Percentiles rank a stretch among this genome's conserved stretches.
phyloP scores from a whole-genome alignment of 78 protist genomes.

The Dictyostelium brefeldianum region DNA sequence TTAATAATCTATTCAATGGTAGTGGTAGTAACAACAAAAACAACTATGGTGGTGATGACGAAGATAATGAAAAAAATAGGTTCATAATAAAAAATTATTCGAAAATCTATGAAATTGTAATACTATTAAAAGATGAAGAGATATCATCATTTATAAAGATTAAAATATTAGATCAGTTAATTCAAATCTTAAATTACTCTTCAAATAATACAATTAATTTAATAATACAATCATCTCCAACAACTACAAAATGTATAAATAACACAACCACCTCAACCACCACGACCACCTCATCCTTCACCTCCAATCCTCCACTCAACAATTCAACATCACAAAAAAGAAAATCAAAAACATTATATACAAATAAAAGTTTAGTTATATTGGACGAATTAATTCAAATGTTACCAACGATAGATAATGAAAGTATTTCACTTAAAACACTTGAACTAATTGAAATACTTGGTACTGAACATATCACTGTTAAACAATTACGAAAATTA shows the following conservation, averaged over 20 bases:
- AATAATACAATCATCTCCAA: neutral
- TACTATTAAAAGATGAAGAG: neutral
- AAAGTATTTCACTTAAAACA: neutral
- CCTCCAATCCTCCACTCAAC: too few relatives aligned
- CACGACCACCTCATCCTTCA: neutral
- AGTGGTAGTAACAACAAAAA: neutral
- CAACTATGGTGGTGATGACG: neutral
- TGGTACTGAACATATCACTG: conserved; percentile 59
- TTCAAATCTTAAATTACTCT: neutral
- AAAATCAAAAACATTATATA: conserved; percentile 43
- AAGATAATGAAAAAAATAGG: neutral
- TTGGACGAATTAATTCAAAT: conserved; percentile 43
- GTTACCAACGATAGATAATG: conserved; percentile 30
- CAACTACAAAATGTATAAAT: neutral
- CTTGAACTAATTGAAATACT: conserved; percentile 30
- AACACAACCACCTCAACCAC: neutral
- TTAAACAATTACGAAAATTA: conserved; percentile 19
- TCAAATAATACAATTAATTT: conserved; percentile 20
- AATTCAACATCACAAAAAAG: neutral
- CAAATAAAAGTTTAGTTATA: conserved; percentile 39
- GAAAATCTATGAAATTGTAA: conserved; percentile 9
- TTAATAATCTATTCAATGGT: neutral
- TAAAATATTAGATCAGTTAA: conserved; percentile 23
- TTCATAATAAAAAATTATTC: conserved; percentile 3
- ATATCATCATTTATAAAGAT: neutral